Evolutionary conservation across 306 rosid genomes (phyloP), one percentile per base, ranked within the genome.

Genomic region (Castanea sativa): DNA sequence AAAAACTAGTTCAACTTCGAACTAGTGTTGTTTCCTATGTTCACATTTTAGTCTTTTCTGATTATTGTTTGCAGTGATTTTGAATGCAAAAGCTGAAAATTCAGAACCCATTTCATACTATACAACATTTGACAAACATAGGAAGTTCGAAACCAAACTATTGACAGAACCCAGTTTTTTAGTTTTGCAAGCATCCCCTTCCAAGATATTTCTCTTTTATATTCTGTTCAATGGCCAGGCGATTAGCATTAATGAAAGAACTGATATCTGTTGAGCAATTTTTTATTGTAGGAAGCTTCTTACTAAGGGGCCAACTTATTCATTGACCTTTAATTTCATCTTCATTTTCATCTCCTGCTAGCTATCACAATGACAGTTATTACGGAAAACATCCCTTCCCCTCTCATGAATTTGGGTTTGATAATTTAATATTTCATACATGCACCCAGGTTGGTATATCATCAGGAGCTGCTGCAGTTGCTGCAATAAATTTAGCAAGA

Each of bases 391-490:
- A 55, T 67, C 67, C 1, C 27, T 58, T 65, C 29, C 74, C 53
- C 57, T 38, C 63, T 65, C 33, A 57, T 45, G 25, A 70, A 75
- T 56, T 18, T 69, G 73, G 68, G 73, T 49, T 55, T 69, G 55
- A 76, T 38, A 68, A 71, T 15, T 80, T 69, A 41, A 83, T 59
- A 29, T 74, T 79, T 82, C 32, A 71, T 74, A 41, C 80, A 18
- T 86, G 43, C 81, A 7, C 58, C n/a, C 82, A 91, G 99, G 97
- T 94, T 78, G 97, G 99, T 73, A 91, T 92, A 78, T 94, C 97
- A 76, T 94, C 97, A 20, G 99, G 99, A 83, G 99, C 97, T 65
- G 99, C 99, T 74, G 97, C 97, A 15, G 95, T 90, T 6, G 98
- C 98, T 64, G 97, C 97, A 78, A 69, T 94, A 78, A 86, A 80